Conservation (phyloP, 140 eudicot genomes). For the Bidens hawaiensis region DNA sequence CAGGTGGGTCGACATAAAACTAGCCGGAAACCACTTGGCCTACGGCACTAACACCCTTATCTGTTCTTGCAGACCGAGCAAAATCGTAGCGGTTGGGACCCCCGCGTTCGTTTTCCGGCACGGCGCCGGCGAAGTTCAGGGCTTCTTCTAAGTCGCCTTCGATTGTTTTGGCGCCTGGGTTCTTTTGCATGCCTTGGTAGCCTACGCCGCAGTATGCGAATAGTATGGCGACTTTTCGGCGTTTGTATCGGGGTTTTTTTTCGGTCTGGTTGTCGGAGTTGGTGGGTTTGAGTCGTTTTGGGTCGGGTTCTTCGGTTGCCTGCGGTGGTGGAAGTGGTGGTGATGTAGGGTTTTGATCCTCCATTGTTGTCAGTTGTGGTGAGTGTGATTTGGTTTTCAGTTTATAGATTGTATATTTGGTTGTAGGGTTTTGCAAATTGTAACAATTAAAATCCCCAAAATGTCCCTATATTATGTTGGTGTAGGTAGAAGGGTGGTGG, state of each 20-base stretch:
- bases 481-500: no score
- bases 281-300: slow-evolving; percentile 5
- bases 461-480: no score
- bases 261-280: slow-evolving; percentile 43
- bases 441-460: no score
- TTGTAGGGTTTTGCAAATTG: no score
- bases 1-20: slow-evolving; percentile 88
- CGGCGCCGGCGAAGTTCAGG: slow-evolving; percentile 69
- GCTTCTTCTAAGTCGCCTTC: slow-evolving; percentile 98
- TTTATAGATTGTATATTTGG: no score
- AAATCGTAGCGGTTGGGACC: slow-evolving; percentile 61
- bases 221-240: slow-evolving; percentile 77
- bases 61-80: slow-evolving; percentile 96
- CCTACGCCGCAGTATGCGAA: slow-evolving; percentile 97
- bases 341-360: neutral
- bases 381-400: neutral
- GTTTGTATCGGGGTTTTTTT: slow-evolving; percentile 60
- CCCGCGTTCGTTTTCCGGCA: slow-evolving; percentile 62
- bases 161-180: slow-evolving; percentile 96
- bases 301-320: neutral
- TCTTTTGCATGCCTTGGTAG: slow-evolving; percentile 96
- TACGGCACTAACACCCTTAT: slow-evolving; percentile 96
- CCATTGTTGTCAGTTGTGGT: neutral
- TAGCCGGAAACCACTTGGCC: slow-evolving; percentile 92
- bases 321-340: neutral